phyloP scores from a whole-genome alignment of 306 rosid genomes.

The Quercus mongolica region DNA sequence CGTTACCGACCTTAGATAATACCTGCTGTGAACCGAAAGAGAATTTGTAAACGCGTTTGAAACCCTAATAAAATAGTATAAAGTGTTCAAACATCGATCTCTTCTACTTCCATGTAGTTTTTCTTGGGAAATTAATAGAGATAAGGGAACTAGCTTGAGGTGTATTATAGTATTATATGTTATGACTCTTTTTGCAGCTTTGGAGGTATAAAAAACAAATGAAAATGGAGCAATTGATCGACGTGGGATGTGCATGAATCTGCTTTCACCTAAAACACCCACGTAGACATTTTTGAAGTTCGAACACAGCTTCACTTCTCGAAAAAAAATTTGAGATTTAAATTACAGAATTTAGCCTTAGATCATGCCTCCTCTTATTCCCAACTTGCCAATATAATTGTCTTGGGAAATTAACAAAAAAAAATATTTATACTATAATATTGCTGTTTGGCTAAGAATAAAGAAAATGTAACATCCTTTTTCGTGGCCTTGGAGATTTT shows the following conservation, averaged over 20 bases:
- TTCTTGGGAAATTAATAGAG: not conserved
- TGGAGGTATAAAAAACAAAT: constrained; percentile 7
- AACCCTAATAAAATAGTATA: not conserved
- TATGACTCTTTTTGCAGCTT: not conserved
- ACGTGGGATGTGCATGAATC: constrained; percentile 70
- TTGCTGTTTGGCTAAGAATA: not conserved
- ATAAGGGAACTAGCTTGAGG: not conserved
- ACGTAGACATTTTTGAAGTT: constrained; percentile 33
- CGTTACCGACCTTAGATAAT: constrained; percentile 17
- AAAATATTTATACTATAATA: too few relatives aligned
- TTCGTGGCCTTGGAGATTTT: constrained; percentile 1
- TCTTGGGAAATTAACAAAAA: constrained; percentile 10
- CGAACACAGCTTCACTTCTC: constrained; percentile 22
- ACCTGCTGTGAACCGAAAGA: constrained; percentile 18
- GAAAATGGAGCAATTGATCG: not conserved
- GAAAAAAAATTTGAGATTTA: constrained; percentile 26
- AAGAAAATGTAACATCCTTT: not conserved
- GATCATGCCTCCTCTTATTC: not conserved
- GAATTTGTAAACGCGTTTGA: not conserved
- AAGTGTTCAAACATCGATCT: not conserved
- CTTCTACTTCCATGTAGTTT: not conserved
- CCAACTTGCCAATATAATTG: not conserved
- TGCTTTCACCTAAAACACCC: constrained; percentile 29
- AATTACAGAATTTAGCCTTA: constrained; percentile 12
- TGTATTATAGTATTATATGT: not conserved